These are phyloP conservation scores for Grosmannia huntii DNA, from an alignment of 2,329 filamentous ascomycete genomes.

Conservation along the genomic window DNA sequence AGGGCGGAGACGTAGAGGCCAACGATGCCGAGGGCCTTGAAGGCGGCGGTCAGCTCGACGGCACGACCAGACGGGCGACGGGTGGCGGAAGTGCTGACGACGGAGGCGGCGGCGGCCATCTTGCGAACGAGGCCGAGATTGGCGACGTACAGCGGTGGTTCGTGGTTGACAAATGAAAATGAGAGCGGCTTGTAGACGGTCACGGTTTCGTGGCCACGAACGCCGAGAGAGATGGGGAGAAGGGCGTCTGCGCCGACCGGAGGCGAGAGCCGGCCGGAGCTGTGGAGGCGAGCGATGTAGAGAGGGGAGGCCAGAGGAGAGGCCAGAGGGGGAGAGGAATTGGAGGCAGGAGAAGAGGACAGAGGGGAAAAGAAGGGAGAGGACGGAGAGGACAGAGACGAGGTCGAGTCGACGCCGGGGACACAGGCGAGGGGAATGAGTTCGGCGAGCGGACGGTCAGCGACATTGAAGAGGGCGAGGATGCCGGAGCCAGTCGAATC, in stretches of 20 bases:
- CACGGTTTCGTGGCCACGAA: slow-evolving; percentile 68
- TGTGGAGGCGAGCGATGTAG: slow-evolving; percentile 66
- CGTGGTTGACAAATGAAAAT: slow-evolving; percentile 23
- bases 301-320: too few relatives aligned
- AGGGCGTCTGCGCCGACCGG: slow-evolving; percentile 32
- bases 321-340: too few relatives aligned
- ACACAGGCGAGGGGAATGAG: slow-evolving; percentile 60
- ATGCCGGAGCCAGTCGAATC: slow-evolving; percentile 53
- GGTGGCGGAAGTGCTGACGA: slow-evolving; percentile 48
- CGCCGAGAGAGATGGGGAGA: slow-evolving; percentile 48
- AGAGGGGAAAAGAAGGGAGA: background rate
- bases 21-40: slow-evolving; percentile 70
- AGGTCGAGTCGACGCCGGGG: slow-evolving; percentile 45
- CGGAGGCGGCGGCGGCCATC: slow-evolving; percentile 77
- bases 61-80: slow-evolving; percentile 36
- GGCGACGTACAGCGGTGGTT: slow-evolving; percentile 44
- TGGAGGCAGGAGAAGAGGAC: background rate
- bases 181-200: slow-evolving; percentile 55
- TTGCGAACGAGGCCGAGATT: slow-evolving; percentile 71
- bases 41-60: slow-evolving; percentile 49
- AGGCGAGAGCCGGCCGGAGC: slow-evolving; percentile 45
- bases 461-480: slow-evolving; percentile 75
- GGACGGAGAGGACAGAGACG: background rate
- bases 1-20: slow-evolving; percentile 68
- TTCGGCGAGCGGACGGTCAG: slow-evolving; percentile 47